Conservation (phyloP, 768 basidiomycete species). For the Suillus discolor region DNA sequence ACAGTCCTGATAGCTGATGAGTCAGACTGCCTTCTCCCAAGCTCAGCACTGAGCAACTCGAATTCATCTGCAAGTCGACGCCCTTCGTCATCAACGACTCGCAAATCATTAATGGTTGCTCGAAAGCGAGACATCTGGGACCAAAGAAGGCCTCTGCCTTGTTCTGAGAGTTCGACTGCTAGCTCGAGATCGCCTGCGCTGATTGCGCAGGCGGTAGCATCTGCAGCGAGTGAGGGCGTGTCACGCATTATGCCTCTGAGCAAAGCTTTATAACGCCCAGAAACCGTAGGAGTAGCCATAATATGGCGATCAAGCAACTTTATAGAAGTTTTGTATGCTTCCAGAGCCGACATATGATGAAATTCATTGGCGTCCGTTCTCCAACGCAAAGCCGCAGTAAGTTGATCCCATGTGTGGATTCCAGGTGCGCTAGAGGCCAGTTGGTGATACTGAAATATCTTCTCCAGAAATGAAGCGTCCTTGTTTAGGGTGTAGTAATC, state of each 20-base stretch:
- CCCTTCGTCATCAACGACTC: conserved; percentile 17
- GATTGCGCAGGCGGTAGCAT: conserved; percentile 32
- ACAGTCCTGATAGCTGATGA: background rate
- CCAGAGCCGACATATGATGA: conserved; percentile 21
- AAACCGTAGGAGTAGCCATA: conserved; percentile 20
- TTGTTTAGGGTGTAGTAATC: background rate
- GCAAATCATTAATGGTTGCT: conserved; percentile 28
- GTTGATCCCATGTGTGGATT: conserved; percentile 10
- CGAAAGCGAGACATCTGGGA: conserved; percentile 29
- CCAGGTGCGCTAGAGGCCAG: conserved; percentile 16
- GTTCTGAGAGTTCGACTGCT: conserved; percentile 39
- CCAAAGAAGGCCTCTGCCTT: conserved; percentile 34
- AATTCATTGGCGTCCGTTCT: conserved; percentile 9
- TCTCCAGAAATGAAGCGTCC: conserved; percentile 12
- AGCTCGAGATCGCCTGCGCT: conserved; percentile 16
- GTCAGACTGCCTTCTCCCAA: conserved; percentile 7
- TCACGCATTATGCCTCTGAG: conserved; percentile 9
- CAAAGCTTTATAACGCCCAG: conserved; percentile 17
- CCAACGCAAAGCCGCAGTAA: conserved; percentile 21
- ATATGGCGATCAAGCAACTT: conserved; percentile 22
- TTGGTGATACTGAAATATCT: conserved; percentile 15
- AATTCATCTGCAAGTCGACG: conserved; percentile 27
- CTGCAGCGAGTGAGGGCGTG: conserved; percentile 18
- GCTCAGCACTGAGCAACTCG: conserved; percentile 22
- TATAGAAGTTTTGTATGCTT: conserved; percentile 24